phyloP scores from a whole-genome alignment of 495 filamentous ascomycete species.

The Penicillium mononematosum region DNA sequence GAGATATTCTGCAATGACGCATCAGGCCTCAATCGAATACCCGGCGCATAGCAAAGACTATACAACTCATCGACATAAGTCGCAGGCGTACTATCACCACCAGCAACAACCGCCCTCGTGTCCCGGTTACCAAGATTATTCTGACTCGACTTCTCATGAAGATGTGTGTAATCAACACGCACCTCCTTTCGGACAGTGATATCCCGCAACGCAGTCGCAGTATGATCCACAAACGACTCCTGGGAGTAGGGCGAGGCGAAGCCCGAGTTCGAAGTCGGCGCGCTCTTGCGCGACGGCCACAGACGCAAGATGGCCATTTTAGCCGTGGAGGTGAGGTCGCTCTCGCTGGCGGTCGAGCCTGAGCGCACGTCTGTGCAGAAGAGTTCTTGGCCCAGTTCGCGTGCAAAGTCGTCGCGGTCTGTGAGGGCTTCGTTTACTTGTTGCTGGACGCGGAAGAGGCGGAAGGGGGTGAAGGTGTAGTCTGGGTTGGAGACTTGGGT shows the following conservation, averaged over 20 bases:
- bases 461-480: slow-evolving; percentile 50
- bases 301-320: slow-evolving; percentile 31
- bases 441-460: slow-evolving; percentile 57
- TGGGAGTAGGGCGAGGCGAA: slow-evolving; percentile 34
- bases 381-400: slow-evolving; percentile 38
- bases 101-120: slow-evolving; percentile 33
- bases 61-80: slow-evolving; percentile 48
- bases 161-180: slow-evolving; percentile 47
- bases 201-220: slow-evolving; percentile 37
- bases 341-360: slow-evolving; percentile 27
- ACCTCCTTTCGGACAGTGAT: slow-evolving; percentile 57
- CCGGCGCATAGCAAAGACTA: slow-evolving; percentile 41
- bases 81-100: slow-evolving; percentile 23
- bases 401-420: slow-evolving; percentile 52
- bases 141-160: slow-evolving; percentile 30
- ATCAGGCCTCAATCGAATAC: slow-evolving; percentile 34
- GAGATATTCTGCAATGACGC: slow-evolving; percentile 18
- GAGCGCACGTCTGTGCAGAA: slow-evolving; percentile 33
- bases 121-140: slow-evolving; percentile 25
- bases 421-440: slow-evolving; percentile 50
- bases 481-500: slow-evolving; percentile 38
- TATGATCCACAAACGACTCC: slow-evolving; percentile 30
- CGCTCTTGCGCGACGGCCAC: slow-evolving; percentile 33
- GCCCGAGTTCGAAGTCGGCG: neutral
- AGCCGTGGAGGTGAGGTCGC: slow-evolving; percentile 26